Evolutionary conservation across 345 rosid species (phyloP), one percentile per base, ranked within the genome.

Genomic region (Euphorbia peplus): DNA sequence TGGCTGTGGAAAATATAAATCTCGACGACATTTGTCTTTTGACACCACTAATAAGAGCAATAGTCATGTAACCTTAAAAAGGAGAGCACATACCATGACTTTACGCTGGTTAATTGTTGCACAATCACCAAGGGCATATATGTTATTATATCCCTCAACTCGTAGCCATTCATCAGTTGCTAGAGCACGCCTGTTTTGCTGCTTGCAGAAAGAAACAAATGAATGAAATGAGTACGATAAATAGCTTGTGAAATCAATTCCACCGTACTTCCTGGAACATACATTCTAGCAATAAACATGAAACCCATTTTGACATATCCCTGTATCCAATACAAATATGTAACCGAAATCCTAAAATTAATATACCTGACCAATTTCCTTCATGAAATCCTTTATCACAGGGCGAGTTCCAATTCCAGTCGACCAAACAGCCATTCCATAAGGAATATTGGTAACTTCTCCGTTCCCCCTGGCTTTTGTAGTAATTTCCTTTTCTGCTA

Each of bases 121-220:
- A n/a, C 97, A 95, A 71, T 95, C 97, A 73, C 99, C 99, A 37
- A 95, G 97, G 54, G 99, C 95, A 69, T 95, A 95, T 61, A 91
- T 62, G 50, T 57, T 80, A 68, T 84, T 83, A 42, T 78, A 70
- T 56, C 93, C 90, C 75, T 95, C 99, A 26, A 95, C 90, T 9
- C 97, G 86, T 28, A 95, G 83, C 99, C 99, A 95, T 66, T 95
- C 99, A 75, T 95, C 99, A 46, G 99, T 95, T 26, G 97, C 97
- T 60, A 95, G 75, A 75, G 88, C 97, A 0, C 99, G 96, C 76
- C 99, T 90, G 58, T 80, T 91, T 16, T 66, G 83, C 99, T 95
- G 83, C 19, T 56, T 25, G 66, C 44, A 57, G 30, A 35, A 63
- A 44, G 13, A 50, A 8, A 58, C 46, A 51, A 63, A 60, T 61